Conservation (phyloP, 2,329 filamentous ascomycete species). For the Ilyonectria sp. region DNA sequence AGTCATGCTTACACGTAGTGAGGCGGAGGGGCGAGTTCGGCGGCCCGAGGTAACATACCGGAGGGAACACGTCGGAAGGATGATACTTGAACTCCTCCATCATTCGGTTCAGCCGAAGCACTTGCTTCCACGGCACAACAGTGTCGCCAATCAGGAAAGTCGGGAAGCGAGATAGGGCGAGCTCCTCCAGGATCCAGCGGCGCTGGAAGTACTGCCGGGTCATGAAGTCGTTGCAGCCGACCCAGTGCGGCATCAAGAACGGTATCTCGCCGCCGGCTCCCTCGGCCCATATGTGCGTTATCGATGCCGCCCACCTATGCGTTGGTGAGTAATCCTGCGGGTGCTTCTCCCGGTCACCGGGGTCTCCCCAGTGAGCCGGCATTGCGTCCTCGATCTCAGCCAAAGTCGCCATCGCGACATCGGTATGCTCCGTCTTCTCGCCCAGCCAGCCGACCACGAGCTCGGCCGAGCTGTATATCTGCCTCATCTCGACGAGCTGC, state of each 20-base stretch:
- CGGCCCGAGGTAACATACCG: not conserved
- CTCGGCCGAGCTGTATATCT: conserved; percentile 49
- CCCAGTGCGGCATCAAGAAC: conserved; percentile 42
- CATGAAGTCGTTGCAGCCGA: conserved; percentile 49
- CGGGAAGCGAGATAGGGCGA: conserved; percentile 52
- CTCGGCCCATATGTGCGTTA: conserved; percentile 44
- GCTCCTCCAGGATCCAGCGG: conserved; percentile 56
- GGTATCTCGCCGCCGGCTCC: conserved; percentile 42
- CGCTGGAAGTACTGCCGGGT: conserved; percentile 53
- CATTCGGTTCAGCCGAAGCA: conserved; percentile 52
- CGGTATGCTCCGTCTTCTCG: conserved; percentile 48
- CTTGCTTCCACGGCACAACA: conserved; percentile 55
- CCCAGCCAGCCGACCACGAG: conserved; percentile 54
- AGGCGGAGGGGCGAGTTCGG: not conserved
- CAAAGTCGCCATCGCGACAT: conserved; percentile 45
- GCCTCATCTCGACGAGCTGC: conserved; percentile 48
- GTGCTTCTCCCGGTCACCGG: conserved; percentile 51
- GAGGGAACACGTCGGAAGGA: conserved; percentile 50
- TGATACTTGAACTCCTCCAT: conserved; percentile 56
- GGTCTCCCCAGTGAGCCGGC: conserved; percentile 52
- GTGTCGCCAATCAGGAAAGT: conserved; percentile 53
- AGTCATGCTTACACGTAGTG: not conserved
- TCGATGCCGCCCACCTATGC: conserved; percentile 49
- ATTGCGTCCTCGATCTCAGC: conserved; percentile 50
- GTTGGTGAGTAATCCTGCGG: conserved; percentile 54